Evolutionary conservation across 148 eudicot species (phyloP).

Genomic region (Cornus florida): DNA sequence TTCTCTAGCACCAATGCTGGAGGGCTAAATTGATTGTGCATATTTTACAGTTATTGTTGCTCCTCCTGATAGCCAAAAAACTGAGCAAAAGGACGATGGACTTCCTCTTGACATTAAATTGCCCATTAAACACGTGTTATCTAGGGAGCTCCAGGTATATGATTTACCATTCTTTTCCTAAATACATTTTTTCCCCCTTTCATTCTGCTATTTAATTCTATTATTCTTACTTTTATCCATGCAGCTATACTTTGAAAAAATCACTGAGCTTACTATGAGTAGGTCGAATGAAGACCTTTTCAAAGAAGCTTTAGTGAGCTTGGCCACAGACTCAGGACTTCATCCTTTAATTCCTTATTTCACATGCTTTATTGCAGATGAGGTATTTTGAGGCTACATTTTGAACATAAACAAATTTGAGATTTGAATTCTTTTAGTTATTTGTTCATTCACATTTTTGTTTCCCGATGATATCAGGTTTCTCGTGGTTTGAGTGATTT

Average conservation of each 20-base stretch:
- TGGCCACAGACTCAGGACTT: constrained; percentile 78
- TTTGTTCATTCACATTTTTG: background rate
- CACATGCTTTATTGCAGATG: constrained; percentile 67
- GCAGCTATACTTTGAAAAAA: constrained; percentile 71
- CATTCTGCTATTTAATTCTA: constrained; percentile 8
- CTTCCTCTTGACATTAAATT: constrained; percentile 66
- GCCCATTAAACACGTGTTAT: constrained; percentile 69
- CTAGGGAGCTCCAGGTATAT: constrained; percentile 77
- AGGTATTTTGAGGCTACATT: constrained; percentile 36
- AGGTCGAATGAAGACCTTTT: constrained; percentile 60
- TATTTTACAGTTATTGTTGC: constrained; percentile 42
- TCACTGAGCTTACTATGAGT: constrained; percentile 61
- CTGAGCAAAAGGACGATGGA: constrained; percentile 52
- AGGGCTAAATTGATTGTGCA: constrained; percentile 8
- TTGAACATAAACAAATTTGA: background rate
- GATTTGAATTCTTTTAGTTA: background rate
- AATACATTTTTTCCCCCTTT: background rate
- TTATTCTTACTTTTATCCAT: constrained; percentile 4
- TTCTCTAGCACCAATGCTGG: background rate
- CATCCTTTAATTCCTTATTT: constrained; percentile 80
- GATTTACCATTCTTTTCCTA: background rate
- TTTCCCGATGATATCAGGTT: constrained; percentile 40
- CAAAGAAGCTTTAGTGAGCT: constrained; percentile 73
- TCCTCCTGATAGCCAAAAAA: constrained; percentile 43
- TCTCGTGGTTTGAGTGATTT: constrained; percentile 70